These are phyloP conservation scores for Sporothrix protearum DNA, from an alignment of 2,329 filamentous ascomycete species.

Conservation along the genomic window DNA sequence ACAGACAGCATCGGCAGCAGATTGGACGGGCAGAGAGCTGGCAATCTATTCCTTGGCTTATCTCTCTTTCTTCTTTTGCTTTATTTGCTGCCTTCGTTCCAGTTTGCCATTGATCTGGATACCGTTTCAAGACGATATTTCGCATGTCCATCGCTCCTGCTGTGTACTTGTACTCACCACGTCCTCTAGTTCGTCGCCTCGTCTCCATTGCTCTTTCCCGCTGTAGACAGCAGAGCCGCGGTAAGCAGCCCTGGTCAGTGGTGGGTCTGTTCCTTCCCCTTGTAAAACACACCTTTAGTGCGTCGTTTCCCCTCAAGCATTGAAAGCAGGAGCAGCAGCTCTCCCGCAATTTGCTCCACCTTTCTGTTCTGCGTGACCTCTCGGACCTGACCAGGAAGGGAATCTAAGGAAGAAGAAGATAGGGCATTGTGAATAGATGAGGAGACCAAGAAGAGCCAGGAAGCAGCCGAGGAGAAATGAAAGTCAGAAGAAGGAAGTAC, in stretches of 20 bases:
- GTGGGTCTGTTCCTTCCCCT: not conserved
- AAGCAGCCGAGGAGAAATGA: not conserved
- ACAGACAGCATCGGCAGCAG: not conserved
- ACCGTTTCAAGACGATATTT: not conserved
- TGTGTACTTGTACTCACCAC: not conserved
- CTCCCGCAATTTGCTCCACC: not conserved
- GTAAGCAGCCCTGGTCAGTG: not conserved
- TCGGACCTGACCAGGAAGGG: not conserved
- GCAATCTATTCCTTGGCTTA: not conserved
- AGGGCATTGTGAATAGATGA: not conserved
- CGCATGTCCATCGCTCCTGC: not conserved
- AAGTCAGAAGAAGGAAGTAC: not conserved
- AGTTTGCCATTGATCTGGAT: too few relatives aligned
- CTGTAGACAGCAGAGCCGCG: not conserved
- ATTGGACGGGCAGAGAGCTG: not conserved
- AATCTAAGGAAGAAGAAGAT: not conserved
- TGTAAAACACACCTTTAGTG: not conserved
- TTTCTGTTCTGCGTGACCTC: slow-evolving; percentile 5
- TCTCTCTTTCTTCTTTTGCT: not conserved
- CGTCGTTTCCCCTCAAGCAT: not conserved
- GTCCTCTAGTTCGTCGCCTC: not conserved
- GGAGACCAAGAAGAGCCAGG: not conserved
- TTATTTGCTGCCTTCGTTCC: slow-evolving; percentile 7
- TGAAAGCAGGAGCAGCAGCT: not conserved
- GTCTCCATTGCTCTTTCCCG: not conserved